Base-by-base conservation (phyloP, 2,329 filamentous ascomycete genomes). In the Venturia aucupariae region DNA sequence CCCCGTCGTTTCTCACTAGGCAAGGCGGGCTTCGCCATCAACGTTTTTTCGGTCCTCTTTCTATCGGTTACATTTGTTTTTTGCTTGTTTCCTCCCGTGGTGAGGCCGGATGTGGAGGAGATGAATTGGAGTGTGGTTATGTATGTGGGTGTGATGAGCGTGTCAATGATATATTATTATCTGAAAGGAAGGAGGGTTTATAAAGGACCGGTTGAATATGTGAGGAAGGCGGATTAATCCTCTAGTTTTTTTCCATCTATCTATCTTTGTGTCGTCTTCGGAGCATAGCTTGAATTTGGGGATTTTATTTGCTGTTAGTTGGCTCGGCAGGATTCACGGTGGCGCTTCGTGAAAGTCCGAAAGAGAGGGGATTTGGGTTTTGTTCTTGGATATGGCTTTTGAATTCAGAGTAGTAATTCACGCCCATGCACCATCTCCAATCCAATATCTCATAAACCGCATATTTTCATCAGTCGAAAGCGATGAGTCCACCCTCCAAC, bases 51-150 rank as follows among this genome's bases (percentile, higher is more conserved):
- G 0, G 67, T 81, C 24, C 61, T 70, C 0, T 81, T 77, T 64
- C 66, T 80, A 2, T 61, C 72, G 2, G 69, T 77, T 0, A 69
- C 76, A 3, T 77, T 79, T 39, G 63, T 78, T 1, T 80, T 81
- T 64, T 69, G 73, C 0, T 81, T 81, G 66, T 81, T 81, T 67
- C 65, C 65, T 8, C 79, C 79, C 0, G 67, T 72, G 0, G 72
- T 70, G 11, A 67, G 69, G 4, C 76, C 77, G 30, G 68, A 69
- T 11, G 66, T 68, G 10, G 66, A 69, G 62, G 74, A 74, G 5
- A 80, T 82, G 78, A 82, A 82, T 66, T 82, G 79, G 78, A 76
- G 75, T 44, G 72, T 77, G 51, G 69, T 74, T 0, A 79, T 82
- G 69, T 81, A 79, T 64, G 74, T 75, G n/a, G 73, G 73, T 5